Conservation (phyloP, 2,329 filamentous ascomycete species). For the Colletotrichum brevisporum region DNA sequence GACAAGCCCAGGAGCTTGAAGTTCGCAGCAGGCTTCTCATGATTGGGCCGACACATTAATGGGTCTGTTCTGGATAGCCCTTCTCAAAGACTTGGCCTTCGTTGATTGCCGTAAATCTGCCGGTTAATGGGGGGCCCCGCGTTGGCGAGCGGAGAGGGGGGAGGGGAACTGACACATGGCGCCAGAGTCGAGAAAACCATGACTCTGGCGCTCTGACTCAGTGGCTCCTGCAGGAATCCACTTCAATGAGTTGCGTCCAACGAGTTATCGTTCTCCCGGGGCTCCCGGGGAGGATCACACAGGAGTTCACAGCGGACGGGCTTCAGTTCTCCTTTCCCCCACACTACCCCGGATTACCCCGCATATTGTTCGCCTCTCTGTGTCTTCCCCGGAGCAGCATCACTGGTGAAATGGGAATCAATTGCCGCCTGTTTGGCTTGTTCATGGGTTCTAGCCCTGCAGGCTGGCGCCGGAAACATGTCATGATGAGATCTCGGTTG, state of each 20-base stretch:
- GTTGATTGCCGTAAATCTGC: not conserved
- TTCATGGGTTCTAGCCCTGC: not conserved
- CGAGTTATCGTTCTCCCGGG: not conserved
- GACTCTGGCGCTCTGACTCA: conserved; percentile 37
- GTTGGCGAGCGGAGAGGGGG: not conserved
- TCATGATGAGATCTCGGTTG: conserved; percentile 1
- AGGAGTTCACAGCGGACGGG: not conserved
- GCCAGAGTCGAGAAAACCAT: conserved; percentile 15
- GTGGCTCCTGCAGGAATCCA: conserved; percentile 10
- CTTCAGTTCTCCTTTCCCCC: conserved; percentile 5
- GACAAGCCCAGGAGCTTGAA: not conserved
- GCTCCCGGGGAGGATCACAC: not conserved
- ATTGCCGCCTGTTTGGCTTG: not conserved
- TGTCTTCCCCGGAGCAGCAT: not conserved
- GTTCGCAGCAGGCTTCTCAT: not conserved
- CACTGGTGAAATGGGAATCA: not conserved
- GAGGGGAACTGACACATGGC: conserved; percentile 26
- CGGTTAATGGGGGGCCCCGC: not conserved
- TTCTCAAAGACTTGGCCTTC: not conserved
- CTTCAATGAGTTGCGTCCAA: not conserved
- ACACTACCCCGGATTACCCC: conserved; percentile 35
- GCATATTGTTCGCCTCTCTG: not conserved
- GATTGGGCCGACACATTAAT: not conserved
- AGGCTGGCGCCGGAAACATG: not conserved
- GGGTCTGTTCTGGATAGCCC: not conserved